phyloP scores from a whole-genome alignment of 2,329 filamentous ascomycete species.

The Colletotrichum cereale region DNA sequence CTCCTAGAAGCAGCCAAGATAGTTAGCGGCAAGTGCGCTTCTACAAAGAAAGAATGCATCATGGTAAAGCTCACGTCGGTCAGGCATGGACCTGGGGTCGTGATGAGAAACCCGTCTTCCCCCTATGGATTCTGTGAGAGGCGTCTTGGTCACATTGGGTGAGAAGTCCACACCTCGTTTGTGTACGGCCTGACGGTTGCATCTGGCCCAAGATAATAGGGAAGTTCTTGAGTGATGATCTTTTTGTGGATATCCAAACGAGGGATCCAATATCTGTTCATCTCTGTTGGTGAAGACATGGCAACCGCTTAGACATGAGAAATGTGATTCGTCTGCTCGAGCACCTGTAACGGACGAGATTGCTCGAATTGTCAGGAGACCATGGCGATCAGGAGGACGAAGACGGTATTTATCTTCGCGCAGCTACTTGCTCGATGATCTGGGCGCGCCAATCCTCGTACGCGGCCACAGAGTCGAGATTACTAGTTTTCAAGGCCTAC shows the following conservation, averaged over 20 bases:
- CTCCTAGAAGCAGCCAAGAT: slow-evolving; percentile 57
- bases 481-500: slow-evolving; percentile 30
- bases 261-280: slow-evolving; percentile 73
- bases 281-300: slow-evolving; percentile 45
- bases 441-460: slow-evolving; percentile 27
- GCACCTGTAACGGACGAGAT: slow-evolving; percentile 8
- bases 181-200: slow-evolving; percentile 70
- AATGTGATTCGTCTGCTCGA: slow-evolving; percentile 22
- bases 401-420: slow-evolving; percentile 40
- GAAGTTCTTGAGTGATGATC: slow-evolving; percentile 69
- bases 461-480: slow-evolving; percentile 20
- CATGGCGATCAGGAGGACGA: slow-evolving; percentile 33
- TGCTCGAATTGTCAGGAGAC: slow-evolving; percentile 9
- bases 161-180: slow-evolving; percentile 60
- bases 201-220: slow-evolving; percentile 69
- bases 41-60: slow-evolving; percentile 13
- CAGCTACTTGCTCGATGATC: slow-evolving; percentile 12
- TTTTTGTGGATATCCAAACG: slow-evolving; percentile 71
- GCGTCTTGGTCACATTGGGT: slow-evolving; percentile 36
- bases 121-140: slow-evolving; percentile 55
- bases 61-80: slow-evolving; percentile 64
- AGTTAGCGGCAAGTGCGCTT: slow-evolving; percentile 65
- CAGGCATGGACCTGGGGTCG: slow-evolving; percentile 68
- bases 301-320: slow-evolving; percentile 5
- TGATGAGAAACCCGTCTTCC: slow-evolving; percentile 72